Percentiles rank a stretch among this genome's conserved stretches.
Evolutionary conservation across 2,329 filamentous ascomycete genomes (phyloP).

Genomic region (Colletotrichum sp.): DNA sequence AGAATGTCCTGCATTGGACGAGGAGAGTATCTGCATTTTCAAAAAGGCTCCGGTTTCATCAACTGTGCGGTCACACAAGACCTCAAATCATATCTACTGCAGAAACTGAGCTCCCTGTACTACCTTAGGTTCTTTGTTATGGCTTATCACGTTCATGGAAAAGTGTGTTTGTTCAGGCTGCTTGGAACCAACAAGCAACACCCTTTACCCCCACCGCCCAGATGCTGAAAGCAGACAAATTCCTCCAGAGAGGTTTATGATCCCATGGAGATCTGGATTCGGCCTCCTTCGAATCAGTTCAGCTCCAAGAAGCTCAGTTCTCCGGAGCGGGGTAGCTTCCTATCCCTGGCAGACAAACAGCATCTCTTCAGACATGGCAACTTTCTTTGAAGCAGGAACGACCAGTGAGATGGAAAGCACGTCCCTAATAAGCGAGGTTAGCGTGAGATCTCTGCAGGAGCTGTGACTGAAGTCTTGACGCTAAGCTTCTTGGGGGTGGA

Average conservation of each 20-base stretch:
- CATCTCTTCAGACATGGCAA: neutral
- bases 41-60: neutral
- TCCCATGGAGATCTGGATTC: neutral
- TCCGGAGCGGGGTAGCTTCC: neutral
- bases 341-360: neutral
- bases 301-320: neutral
- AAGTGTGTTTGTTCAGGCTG: neutral
- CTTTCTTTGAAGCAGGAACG: neutral
- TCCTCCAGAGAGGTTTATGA: neutral
- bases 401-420: neutral
- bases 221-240: neutral
- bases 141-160: neutral
- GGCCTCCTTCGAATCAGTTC: neutral
- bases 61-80: neutral
- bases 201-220: accelerated
- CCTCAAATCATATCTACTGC: neutral
- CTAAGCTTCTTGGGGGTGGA: neutral
- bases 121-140: neutral
- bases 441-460: neutral
- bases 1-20: neutral
- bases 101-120: neutral
- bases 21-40: neutral
- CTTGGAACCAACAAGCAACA: neutral
- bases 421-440: neutral
- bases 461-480: neutral